phyloP scores from a whole-genome alignment of 768 basidiomycete genomes.

The Boletus fagicola region DNA sequence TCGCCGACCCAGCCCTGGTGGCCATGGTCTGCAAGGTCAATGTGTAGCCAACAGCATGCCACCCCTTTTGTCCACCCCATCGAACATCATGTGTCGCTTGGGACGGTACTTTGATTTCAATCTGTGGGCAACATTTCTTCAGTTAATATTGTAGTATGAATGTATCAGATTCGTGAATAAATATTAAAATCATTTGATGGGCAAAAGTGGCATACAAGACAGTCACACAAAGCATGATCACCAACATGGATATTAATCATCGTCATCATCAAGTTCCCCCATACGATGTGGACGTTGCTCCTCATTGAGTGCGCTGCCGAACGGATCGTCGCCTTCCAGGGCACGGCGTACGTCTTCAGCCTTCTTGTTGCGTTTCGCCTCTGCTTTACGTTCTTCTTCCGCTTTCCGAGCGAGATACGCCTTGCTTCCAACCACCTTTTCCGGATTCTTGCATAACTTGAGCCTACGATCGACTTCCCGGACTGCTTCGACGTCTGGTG shows the following conservation, averaged over 20 bases:
- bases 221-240: not conserved
- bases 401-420: slow-evolving; percentile 71
- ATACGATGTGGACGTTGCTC: slow-evolving; percentile 25
- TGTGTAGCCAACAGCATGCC: slow-evolving; percentile 53
- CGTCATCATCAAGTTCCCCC: slow-evolving; percentile 47
- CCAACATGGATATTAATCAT: slow-evolving; percentile 32
- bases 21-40: slow-evolving; percentile 57
- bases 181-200: not conserved
- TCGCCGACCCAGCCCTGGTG: slow-evolving; percentile 36
- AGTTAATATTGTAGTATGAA: slow-evolving; percentile 1
- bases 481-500: slow-evolving; percentile 79
- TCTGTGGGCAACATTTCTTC: slow-evolving; percentile 24
- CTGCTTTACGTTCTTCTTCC: slow-evolving; percentile 68
- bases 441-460: slow-evolving; percentile 90
- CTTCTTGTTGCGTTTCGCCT: slow-evolving; percentile 66
- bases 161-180: not conserved
- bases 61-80: slow-evolving; percentile 19
- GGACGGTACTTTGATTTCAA: slow-evolving; percentile 10
- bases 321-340: slow-evolving; percentile 62
- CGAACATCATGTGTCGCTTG: slow-evolving; percentile 25
- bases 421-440: slow-evolving; percentile 88
- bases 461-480: slow-evolving; percentile 87
- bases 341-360: slow-evolving; percentile 46
- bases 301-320: slow-evolving; percentile 54
- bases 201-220: not conserved